Conservation (phyloP, 148 eudicot genomes). For the Spergularia bocconei region DNA sequence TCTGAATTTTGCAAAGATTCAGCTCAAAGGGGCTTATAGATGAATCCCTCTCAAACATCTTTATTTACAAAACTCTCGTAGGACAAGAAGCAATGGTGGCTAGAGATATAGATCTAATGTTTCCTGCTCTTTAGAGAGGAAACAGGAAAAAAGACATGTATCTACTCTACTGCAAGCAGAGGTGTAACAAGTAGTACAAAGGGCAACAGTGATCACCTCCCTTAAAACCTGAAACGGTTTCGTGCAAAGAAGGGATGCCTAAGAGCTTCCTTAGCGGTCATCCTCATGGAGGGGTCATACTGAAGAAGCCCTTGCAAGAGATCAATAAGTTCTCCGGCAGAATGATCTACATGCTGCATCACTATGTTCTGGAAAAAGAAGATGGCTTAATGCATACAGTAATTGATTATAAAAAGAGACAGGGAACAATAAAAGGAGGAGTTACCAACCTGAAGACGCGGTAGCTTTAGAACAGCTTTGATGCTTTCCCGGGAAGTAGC, state of each 20-base stretch:
- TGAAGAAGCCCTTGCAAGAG: conserved; percentile 59
- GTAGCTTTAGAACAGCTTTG: conserved; percentile 51
- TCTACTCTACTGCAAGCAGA: conserved; percentile 25
- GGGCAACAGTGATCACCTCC: conserved; percentile 24
- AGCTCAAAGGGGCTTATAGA: conserved; percentile 24
- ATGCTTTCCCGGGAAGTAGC: conserved; percentile 70
- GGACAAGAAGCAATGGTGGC: conserved; percentile 18
- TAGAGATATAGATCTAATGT: conserved; percentile 22
- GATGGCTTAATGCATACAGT: background rate
- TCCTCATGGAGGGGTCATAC: conserved; percentile 49
- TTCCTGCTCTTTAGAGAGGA: conserved; percentile 23
- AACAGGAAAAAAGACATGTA: background rate
- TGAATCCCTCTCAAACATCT: conserved; percentile 29
- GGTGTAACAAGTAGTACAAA: conserved; percentile 18
- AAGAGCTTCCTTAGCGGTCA: conserved; percentile 54
- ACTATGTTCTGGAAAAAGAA: conserved; percentile 46
- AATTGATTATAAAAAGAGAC: background rate
- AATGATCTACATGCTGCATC: conserved; percentile 70
- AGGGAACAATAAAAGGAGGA: conserved; percentile 1
- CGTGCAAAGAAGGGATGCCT: conserved; percentile 60
- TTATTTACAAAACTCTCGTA: conserved; percentile 25
- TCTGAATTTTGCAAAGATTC: conserved; percentile 26
- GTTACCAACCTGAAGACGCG: conserved; percentile 52
- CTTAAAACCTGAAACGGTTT: conserved; percentile 39
- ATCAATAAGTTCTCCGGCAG: conserved; percentile 66